Evolutionary conservation across 805 yeast species (phyloP).

Genomic region (Candida glaebosa): DNA sequence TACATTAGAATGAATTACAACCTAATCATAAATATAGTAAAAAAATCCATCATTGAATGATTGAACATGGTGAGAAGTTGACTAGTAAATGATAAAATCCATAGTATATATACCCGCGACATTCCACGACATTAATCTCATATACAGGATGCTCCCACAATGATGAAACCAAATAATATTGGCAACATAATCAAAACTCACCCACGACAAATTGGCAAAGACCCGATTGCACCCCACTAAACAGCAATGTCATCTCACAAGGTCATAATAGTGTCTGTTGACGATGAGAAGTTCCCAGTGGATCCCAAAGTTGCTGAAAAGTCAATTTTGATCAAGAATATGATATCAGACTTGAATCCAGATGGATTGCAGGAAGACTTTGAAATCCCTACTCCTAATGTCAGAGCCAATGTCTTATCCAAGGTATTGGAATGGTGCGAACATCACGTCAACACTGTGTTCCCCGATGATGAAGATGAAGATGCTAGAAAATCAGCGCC

Average conservation of each 20-base stretch:
- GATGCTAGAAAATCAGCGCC: constrained; percentile 87
- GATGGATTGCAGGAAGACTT: constrained; percentile 66
- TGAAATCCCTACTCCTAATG: constrained; percentile 88
- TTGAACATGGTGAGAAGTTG: too few relatives aligned
- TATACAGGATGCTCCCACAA: too few relatives aligned
- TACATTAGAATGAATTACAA: too few relatives aligned
- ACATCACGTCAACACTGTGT: constrained; percentile 78
- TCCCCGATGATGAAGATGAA: constrained; percentile 77
- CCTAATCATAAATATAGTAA: too few relatives aligned
- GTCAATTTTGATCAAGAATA: constrained; percentile 78
- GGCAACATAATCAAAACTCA: too few relatives aligned
- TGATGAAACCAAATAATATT: too few relatives aligned
- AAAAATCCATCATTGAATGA: too few relatives aligned
- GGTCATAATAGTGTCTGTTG: constrained; percentile 68
- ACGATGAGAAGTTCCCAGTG: constrained; percentile 74
- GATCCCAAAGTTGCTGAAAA: constrained; percentile 83
- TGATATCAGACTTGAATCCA: constrained; percentile 68
- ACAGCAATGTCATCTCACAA: constrained; percentile 11
- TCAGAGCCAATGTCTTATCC: constrained; percentile 78
- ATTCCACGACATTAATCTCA: too few relatives aligned
- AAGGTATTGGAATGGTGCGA: constrained; percentile 97
- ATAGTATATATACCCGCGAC: too few relatives aligned
- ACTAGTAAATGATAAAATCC: too few relatives aligned
- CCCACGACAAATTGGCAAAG: too few relatives aligned
- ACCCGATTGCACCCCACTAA: too few relatives aligned